Percentiles rank a stretch among this genome's conserved stretches.
Conservation (phyloP, 495 filamentous ascomycete genomes). For the Penicillium atrosanguineum region DNA sequence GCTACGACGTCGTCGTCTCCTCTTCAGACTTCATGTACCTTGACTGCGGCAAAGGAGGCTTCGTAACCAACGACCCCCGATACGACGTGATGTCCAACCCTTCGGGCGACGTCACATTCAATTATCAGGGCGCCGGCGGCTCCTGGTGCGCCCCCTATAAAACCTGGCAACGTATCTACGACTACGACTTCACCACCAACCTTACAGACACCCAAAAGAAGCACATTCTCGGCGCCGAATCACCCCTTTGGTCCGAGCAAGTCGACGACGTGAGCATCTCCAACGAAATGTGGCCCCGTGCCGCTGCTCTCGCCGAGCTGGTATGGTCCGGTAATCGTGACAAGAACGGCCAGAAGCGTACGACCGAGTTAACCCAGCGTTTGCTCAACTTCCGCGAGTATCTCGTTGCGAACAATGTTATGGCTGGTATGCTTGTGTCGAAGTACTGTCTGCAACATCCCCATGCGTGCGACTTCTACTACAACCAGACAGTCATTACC, state of each 20-base stretch:
- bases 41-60: constrained; percentile 55
- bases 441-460: constrained; percentile 57
- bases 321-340: constrained; percentile 56
- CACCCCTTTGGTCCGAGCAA: constrained; percentile 55
- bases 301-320: constrained; percentile 53
- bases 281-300: constrained; percentile 52
- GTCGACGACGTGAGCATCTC: constrained; percentile 52
- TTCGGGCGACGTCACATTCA: constrained; percentile 45
- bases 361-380: constrained; percentile 51
- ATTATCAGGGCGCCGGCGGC: constrained; percentile 53
- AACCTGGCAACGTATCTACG: constrained; percentile 61
- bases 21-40: constrained; percentile 55
- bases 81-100: constrained; percentile 53
- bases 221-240: constrained; percentile 49
- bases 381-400: constrained; percentile 59
- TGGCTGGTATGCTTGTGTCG: constrained; percentile 46
- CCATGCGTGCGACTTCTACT: constrained; percentile 54
- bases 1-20: constrained; percentile 55
- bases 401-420: constrained; percentile 51
- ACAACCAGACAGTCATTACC: constrained; percentile 38
- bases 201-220: constrained; percentile 42
- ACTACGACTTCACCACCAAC: constrained; percentile 54
- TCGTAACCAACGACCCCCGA: constrained; percentile 52
- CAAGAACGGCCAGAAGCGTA: constrained; percentile 44
- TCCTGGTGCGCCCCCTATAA: constrained; percentile 60